A percentile compares a stretch with the other conserved stretches of the same genome.
phyloP scores from a whole-genome alignment of 2,329 filamentous ascomycete species.

The Decorospora gaudefroyi region DNA sequence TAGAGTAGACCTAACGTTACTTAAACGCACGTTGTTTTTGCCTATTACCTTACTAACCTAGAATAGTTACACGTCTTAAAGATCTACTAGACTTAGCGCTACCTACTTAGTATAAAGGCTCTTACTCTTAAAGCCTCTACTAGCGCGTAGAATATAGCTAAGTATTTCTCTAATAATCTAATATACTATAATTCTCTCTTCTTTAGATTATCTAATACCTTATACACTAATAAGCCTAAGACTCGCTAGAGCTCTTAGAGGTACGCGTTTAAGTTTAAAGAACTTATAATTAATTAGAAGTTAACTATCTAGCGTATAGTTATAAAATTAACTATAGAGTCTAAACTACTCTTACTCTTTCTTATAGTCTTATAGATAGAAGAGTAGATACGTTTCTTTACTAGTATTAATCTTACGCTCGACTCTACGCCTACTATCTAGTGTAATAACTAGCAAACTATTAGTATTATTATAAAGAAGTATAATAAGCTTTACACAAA shows the following conservation, averaged over 20 bases:
- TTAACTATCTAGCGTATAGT: neutral
- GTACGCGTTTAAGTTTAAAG: neutral
- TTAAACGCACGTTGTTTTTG: too few relatives aligned
- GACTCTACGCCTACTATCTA: neutral
- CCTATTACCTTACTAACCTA: too few relatives aligned
- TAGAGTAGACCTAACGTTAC: too few relatives aligned
- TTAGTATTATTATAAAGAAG: neutral
- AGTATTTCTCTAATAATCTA: neutral
- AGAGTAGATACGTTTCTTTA: neutral
- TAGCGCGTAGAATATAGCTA: neutral
- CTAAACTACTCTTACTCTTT: neutral
- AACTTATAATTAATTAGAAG: neutral
- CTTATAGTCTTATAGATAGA: neutral
- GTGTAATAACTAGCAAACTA: neutral
- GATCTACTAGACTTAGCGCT: neutral
- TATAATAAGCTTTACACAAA: neutral
- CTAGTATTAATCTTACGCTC: neutral
- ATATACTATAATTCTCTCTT: neutral
- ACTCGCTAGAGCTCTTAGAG: neutral
- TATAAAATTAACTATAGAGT: neutral
- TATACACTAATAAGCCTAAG: neutral
- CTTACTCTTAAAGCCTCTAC: neutral
- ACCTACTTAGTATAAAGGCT: neutral
- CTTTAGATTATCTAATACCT: neutral
- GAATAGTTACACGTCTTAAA: too few relatives aligned